Base-by-base conservation (phyloP, 2,329 filamentous ascomycete species). In the Akanthomyces lecanii region DNA sequence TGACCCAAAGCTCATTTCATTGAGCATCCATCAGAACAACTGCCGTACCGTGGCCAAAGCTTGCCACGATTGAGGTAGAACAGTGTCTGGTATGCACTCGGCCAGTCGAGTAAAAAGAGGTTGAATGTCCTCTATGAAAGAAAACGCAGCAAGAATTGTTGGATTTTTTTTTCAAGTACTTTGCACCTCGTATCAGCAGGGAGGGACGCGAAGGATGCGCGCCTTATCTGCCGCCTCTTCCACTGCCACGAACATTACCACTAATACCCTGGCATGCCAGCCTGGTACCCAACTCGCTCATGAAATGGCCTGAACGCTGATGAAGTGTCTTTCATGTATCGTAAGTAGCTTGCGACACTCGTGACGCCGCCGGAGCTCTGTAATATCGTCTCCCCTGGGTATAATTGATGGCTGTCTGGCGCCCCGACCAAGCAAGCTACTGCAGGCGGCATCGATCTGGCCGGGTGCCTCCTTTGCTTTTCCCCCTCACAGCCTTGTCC, bases 391-490 rank as follows among this genome's bases (percentile, higher is more conserved):
- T 42, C 28, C 50, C 25, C 33, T 33, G 28, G n/a, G 50, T 53
- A 61, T 53, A 61, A 28, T 38, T 36, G 28, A 61, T 47, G 50
- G 38, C 48, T n/a, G 40, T 38, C 47, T 23, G n/a, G 38, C 57
- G 57, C 57, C 58, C 42, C 47, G 38, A 47, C 59, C 50, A 54
- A 12, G 30, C 58, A 54, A 48, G 51, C 59, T 54, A 61, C 59
- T 61, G 59, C 59, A 61, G 50, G 51, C 59, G 42, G 44, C 58
- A 33, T 30, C 59, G 59, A 61, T 61, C 51, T 55, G 48, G 42
- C 50, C 50, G 40, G 59, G 50, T 47, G 52, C 42, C n/a, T 23
- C 50, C 51, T 38, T 55, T 23, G 21, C 51, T 47, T 61, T 44
- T 21, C 5, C 30, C 21, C 36, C 38, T 61, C 7, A 18, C 59